A percentile compares a stretch with the other conserved stretches of the same genome.
Conservation (phyloP, 768 basidiomycete genomes). For the Mycena leptocephala region DNA sequence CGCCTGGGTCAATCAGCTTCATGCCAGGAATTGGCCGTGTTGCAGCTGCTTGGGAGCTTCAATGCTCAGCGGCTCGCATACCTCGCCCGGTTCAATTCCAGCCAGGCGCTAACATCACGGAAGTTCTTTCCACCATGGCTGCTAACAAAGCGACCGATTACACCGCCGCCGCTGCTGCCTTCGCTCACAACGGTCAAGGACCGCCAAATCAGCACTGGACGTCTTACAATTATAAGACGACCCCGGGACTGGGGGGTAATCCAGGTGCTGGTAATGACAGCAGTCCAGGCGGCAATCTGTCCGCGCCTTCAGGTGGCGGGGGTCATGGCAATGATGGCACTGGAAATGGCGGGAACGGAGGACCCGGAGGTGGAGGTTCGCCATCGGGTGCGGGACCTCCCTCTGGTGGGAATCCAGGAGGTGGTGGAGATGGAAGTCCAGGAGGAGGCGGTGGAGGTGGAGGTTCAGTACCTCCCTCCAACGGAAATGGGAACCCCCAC, state of each 20-base stretch:
- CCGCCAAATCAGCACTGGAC: not conserved
- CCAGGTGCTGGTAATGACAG: too few relatives aligned
- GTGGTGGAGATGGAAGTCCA: not conserved
- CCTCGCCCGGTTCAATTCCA: too few relatives aligned
- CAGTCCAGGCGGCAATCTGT: too few relatives aligned
- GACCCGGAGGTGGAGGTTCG: not conserved
- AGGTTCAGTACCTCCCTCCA: too few relatives aligned
- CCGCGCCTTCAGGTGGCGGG: not conserved
- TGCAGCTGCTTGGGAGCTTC: too few relatives aligned
- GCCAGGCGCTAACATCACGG: not conserved
- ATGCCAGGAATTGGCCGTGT: not conserved
- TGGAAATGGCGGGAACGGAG: not conserved
- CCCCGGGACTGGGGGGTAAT: too few relatives aligned
- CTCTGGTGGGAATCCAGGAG: not conserved
- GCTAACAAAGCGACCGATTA: too few relatives aligned
- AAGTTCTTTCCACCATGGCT: too few relatives aligned
- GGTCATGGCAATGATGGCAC: not conserved
- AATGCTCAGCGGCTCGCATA: too few relatives aligned
- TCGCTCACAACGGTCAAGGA: not conserved
- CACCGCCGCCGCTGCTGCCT: not conserved
- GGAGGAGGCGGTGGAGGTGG: too few relatives aligned
- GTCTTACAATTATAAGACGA: slow-evolving; percentile 2
- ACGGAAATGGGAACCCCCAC: too few relatives aligned
- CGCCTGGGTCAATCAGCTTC: too few relatives aligned
- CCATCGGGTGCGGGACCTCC: not conserved